Base-by-base conservation (phyloP, 208 protist genomes). In the Trypanosoma cruzi region DNA sequence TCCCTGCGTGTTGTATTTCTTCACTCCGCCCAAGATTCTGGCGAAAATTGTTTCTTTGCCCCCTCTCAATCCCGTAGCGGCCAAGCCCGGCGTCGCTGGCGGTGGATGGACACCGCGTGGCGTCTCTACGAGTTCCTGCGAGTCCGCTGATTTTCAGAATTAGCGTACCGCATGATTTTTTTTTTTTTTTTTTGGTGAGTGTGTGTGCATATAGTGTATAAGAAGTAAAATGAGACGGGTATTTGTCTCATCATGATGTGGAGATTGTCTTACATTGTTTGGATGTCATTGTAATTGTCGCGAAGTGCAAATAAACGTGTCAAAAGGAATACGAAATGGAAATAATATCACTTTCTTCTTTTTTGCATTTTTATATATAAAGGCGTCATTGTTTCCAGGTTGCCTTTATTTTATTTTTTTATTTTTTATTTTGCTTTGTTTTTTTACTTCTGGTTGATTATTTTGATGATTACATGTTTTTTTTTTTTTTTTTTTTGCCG, bases 1-100 rank as follows among this genome's bases (percentile, higher is more conserved):
- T 50, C 84, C 84, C 28, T 90, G 83, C 68, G 77, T 73, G 3
- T 36, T 96, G 24, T 79, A 77, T 64, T 66, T 96, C 14, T 94
- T 77, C 71, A 88, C 85, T 0, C 79, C 86, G 32, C 89, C 87
- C 73, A 60, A 75, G 13, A 68, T 81, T 2, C 74, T 66, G 31
- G 79, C 85, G 14, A 91, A 88, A 71, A 89, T 88, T 52, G 75
- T 92, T 26, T 64, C 78, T 7, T 64, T 79, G 0, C 81, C 81
- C 0, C 70, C 71, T 28, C 76, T 78, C 16, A 40, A 79, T 82
- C 11, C 89, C 82, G 53, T 75, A 89, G 54, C 76, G 85, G 62
- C 71, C 74, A 58, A 64, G 64, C 52, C 84, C 85, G 1, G 76
- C 69, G 55, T 55, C 90, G 34, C 79, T 67, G 20, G 6, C 37